phyloP scores from a whole-genome alignment of 108 stramenopile genomes.

The Skeletonema menzelii region DNA sequence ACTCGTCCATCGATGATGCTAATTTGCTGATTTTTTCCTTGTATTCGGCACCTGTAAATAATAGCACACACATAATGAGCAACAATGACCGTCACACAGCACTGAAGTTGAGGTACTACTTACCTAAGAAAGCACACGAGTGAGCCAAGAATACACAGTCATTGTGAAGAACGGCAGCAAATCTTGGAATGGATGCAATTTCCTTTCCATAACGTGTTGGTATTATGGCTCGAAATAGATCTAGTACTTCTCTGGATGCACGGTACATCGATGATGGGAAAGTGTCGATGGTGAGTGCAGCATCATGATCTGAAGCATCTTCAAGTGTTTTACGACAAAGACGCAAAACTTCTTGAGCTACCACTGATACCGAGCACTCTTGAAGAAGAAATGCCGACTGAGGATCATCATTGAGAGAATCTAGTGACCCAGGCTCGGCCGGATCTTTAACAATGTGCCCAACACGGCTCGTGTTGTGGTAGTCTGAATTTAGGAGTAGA shows the following conservation, averaged over 20 bases:
- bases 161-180: slow-evolving; percentile 83
- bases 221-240: slow-evolving; percentile 79
- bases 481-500: slow-evolving; percentile 74
- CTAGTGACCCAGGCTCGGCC: slow-evolving; percentile 34
- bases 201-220: slow-evolving; percentile 65
- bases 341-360: slow-evolving; percentile 57
- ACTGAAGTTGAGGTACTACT: slow-evolving; percentile 9
- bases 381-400: slow-evolving; percentile 65
- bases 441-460: slow-evolving; percentile 48
- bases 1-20: slow-evolving; percentile 6
- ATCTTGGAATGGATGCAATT: slow-evolving; percentile 67
- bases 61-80: neutral
- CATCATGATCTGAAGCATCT: slow-evolving; percentile 45
- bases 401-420: slow-evolving; percentile 49
- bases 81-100: no score
- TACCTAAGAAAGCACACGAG: slow-evolving; percentile 67
- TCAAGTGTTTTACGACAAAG: slow-evolving; percentile 71
- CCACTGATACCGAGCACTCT: slow-evolving; percentile 65
- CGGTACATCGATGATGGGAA: slow-evolving; percentile 68
- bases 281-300: slow-evolving; percentile 21
- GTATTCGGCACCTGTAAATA: slow-evolving; percentile 53
- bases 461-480: slow-evolving; percentile 75
- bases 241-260: slow-evolving; percentile 69
- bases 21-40: slow-evolving; percentile 46
- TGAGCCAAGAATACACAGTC: slow-evolving; percentile 81